Percentiles rank a stretch among this genome's conserved stretches.
Conservation (phyloP, 148 eudicot genomes). For the Camellia sinensis region DNA sequence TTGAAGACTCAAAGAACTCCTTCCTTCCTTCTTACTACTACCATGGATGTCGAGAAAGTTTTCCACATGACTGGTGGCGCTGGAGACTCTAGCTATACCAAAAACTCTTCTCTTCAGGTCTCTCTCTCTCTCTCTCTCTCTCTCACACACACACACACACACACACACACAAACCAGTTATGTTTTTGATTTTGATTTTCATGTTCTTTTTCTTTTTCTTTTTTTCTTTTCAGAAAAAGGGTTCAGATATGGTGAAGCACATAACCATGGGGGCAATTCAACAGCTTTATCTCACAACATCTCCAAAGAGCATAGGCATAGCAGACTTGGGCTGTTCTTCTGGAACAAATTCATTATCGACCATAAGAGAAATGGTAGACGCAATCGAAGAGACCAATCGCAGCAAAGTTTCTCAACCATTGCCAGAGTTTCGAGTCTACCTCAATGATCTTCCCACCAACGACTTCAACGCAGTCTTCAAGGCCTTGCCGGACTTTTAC, state of each 20-base stretch:
- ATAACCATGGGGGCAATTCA: constrained; percentile 47
- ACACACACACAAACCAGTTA: background rate
- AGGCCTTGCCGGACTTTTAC: constrained; percentile 42
- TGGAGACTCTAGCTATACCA: constrained; percentile 66
- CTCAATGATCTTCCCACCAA: constrained; percentile 66
- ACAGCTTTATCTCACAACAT: constrained; percentile 33
- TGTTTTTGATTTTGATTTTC: background rate
- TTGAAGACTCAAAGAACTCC: no score
- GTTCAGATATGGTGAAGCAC: constrained; percentile 60
- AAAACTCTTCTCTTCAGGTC: constrained; percentile 74
- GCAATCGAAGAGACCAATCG: constrained; percentile 32
- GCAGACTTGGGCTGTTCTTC: constrained; percentile 87
- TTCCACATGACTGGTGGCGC: constrained; percentile 74
- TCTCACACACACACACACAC: background rate
- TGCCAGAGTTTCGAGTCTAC: constrained; percentile 49
- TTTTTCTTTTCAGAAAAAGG: constrained; percentile 47
- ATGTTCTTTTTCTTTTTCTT: background rate
- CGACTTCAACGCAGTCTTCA: constrained; percentile 51
- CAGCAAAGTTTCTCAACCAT: constrained; percentile 5
- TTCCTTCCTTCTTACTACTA: background rate
- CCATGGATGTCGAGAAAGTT: constrained; percentile 60
- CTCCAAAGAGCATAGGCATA: constrained; percentile 51
- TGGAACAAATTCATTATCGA: constrained; percentile 59
- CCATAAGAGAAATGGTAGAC: constrained; percentile 42
- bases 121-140: background rate